These are phyloP conservation scores for Scheffersomyces cryptocercus DNA, from an alignment of 1,139 yeast species.

Conservation along the genomic window DNA sequence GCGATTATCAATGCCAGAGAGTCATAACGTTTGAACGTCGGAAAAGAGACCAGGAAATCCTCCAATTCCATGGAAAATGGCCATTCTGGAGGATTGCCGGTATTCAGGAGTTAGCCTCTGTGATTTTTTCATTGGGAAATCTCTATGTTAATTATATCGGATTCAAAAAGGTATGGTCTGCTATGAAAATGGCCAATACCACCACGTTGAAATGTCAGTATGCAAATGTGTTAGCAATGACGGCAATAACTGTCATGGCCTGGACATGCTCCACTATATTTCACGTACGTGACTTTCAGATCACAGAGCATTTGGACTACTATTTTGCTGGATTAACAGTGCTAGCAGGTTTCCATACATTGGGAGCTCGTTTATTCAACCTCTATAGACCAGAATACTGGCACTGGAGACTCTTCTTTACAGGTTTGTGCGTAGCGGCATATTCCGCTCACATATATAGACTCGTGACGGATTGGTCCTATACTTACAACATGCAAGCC, in stretches of 20 bases:
- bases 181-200: constrained; percentile 13
- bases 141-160: constrained; percentile 75
- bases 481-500: constrained; percentile 92
- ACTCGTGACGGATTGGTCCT: constrained; percentile 77
- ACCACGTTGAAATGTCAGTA: constrained; percentile 5
- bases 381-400: constrained; percentile 45
- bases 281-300: constrained; percentile 77
- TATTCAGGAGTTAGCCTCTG: constrained; percentile 83
- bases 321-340: constrained; percentile 92
- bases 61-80: constrained; percentile 98
- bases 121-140: constrained; percentile 77
- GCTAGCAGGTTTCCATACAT: constrained; percentile 70
- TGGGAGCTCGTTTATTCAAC: constrained; percentile 57
- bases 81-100: constrained; percentile 78
- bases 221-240: constrained; percentile 41
- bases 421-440: constrained; percentile 44
- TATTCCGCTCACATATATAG: constrained; percentile 68
- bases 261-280: constrained; percentile 87
- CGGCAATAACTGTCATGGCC: constrained; percentile 74
- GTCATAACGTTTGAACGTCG: constrained; percentile 60
- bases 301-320: constrained; percentile 87
- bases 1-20: constrained; percentile 92
- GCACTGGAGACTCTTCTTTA: constrained; percentile 31
- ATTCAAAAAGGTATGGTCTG: constrained; percentile 33
- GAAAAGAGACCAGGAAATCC: constrained; percentile 47